A percentile compares a stretch with the other conserved stretches of the same genome.
These are phyloP conservation scores for Paratinospora sagittata DNA, from an alignment of 164 flowering plant genomes.

Conservation along the genomic window DNA sequence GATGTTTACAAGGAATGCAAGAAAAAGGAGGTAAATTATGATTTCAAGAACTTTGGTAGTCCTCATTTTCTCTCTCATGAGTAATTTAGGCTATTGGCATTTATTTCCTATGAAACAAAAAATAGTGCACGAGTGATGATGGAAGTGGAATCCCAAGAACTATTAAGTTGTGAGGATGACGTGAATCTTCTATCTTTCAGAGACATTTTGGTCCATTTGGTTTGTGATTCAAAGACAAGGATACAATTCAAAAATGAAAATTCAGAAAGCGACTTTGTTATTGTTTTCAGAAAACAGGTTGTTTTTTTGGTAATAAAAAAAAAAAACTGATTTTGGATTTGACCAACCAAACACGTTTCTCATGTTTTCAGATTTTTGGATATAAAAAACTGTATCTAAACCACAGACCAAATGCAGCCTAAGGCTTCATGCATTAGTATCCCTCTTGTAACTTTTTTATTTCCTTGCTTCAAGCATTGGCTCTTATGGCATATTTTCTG, in stretches of 20 bases:
- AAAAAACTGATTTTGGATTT: too few relatives aligned
- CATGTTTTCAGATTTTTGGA: too few relatives aligned
- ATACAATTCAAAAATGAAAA: neutral
- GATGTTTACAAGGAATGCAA: slow-evolving; percentile 95
- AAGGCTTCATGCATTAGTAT: neutral
- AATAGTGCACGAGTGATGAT: neutral
- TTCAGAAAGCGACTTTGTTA: neutral
- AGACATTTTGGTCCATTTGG: neutral
- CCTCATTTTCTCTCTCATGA: neutral
- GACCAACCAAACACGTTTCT: too few relatives aligned
- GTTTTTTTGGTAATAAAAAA: too few relatives aligned
- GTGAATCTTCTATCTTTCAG: neutral
- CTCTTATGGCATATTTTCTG: neutral
- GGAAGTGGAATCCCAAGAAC: neutral
- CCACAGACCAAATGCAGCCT: neutral
- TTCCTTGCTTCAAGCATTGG: neutral
- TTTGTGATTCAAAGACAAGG: neutral
- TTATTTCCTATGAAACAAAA: neutral
- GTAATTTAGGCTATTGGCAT: neutral
- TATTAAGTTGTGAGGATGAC: neutral
- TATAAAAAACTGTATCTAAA: too few relatives aligned
- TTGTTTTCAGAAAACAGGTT: too few relatives aligned
- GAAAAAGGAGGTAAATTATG: slow-evolving; percentile 54
- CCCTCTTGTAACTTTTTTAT: neutral
- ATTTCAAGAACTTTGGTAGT: neutral